Base-by-base conservation (phyloP, 2,329 filamentous ascomycete species). In the Neopestalotiopsis clavispora region DNA sequence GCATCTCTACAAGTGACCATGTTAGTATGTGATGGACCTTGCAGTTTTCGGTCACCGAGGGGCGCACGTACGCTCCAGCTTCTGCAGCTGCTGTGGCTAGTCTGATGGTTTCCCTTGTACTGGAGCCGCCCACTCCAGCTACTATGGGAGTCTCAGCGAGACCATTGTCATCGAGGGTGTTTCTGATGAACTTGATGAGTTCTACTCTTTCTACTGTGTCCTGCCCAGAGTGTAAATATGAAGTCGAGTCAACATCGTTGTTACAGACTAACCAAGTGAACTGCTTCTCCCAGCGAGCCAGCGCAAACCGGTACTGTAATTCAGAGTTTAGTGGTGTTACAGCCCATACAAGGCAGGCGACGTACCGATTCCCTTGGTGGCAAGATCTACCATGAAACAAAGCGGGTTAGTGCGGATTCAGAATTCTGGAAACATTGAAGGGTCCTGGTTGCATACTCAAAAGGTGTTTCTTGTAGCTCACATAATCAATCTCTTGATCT, bases 221-320 rank as follows among this genome's bases (percentile, higher is more conserved):
- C 73, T 75, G 28, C 13, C 13, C 14, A 32, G 30, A 9, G 13
- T 17, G n/a, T 59, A 40, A 68, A 60, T 65, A 34, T 28, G n/a
- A 9, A 40, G 61, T 17, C 28, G 30, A 4, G 4, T n/a, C 6
- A 23, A 13, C 2, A 32, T 30, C 14, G 9, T 34, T 9, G 14
- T 12, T 7, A 17, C 13, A 7, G 30, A 52, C 63, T 4, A 69
- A 75, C 73, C 40, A 75, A 63, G 63, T 75, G 73, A 9, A 74
- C 72, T 4, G 73, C 73, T 40, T 75, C 73, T 59, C 73, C 73
- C n/a, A 75, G 65, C 12, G 73, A 74, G 13, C 73, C 73, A 12
- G 72, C 72, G 61, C 73, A 74, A 58, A 75, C 72, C 65, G 73
- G 73, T 10, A 75, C 73, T 74, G 32, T 40, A 34, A 28, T 20